Conservation (phyloP, 1,284 basidiomycete species). For the Sphaerobolus stellatus region DNA sequence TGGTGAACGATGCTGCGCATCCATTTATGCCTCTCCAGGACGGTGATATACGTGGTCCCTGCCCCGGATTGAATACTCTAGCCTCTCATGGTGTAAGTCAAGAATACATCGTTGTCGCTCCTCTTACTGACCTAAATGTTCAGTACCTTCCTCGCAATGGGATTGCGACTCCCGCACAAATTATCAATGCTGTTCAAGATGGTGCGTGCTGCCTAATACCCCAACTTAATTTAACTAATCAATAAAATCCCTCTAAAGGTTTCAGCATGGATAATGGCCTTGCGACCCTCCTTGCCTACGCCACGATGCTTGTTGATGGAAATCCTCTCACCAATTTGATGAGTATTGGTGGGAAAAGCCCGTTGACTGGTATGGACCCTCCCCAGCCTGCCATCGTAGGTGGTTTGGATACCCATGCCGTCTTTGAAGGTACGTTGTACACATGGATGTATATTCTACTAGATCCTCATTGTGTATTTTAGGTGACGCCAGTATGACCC, state of each 20-base stretch:
- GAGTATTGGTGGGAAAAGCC: background rate
- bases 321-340: slow-evolving; percentile 7
- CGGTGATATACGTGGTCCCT: background rate
- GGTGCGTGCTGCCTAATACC: no score
- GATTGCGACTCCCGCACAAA: background rate
- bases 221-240: no score
- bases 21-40: background rate
- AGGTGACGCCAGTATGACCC: slow-evolving; percentile 8
- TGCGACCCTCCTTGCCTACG: slow-evolving; percentile 1
- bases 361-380: slow-evolving; percentile 1
- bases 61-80: background rate
- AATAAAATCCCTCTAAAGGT: no score
- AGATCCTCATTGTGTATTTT: no score
- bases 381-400: slow-evolving; percentile 2
- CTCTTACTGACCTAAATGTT: background rate
- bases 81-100: background rate
- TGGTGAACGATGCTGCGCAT: background rate
- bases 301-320: slow-evolving; percentile 5
- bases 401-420: slow-evolving; percentile 1
- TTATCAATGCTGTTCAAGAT: background rate
- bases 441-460: background rate
- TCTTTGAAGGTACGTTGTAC: slow-evolving; percentile 1
- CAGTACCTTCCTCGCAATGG: background rate
- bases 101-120: background rate
- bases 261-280: slow-evolving; percentile 1